phyloP scores from a whole-genome alignment of 352 stramenopile genomes.

The Globisporangium canariense region DNA sequence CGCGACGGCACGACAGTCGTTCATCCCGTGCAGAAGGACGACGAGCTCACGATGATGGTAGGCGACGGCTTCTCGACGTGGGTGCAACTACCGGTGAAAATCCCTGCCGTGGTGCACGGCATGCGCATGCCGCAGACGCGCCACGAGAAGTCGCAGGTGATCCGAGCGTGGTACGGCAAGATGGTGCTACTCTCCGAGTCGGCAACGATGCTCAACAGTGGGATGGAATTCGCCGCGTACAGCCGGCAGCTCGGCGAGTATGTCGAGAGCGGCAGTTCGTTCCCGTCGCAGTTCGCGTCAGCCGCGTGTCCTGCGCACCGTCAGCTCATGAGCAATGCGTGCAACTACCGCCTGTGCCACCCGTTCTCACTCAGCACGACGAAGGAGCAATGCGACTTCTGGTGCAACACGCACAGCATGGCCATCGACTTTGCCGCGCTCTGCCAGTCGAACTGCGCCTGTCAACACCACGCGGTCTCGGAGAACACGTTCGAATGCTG shows the following conservation, averaged over 20 bases:
- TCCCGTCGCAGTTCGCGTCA: slow-evolving; percentile 22
- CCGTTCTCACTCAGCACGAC: slow-evolving; percentile 22
- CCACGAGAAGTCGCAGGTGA: slow-evolving; percentile 6
- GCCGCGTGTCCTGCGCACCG: slow-evolving; percentile 23
- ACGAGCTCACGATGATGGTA: slow-evolving; percentile 22
- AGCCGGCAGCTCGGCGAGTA: slow-evolving; percentile 12
- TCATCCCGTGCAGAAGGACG: slow-evolving; percentile 12
- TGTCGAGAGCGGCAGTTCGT: slow-evolving; percentile 3
- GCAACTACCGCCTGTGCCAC: slow-evolving; percentile 26
- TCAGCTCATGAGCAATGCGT: slow-evolving; percentile 23
- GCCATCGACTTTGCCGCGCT: slow-evolving; percentile 19
- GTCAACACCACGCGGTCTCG: slow-evolving; percentile 22
- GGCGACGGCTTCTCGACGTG: slow-evolving; percentile 22
- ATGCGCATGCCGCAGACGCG: slow-evolving; percentile 26
- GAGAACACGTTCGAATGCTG: slow-evolving; percentile 30
- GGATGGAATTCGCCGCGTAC: slow-evolving; percentile 29
- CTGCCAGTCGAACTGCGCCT: slow-evolving; percentile 29
- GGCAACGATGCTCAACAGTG: slow-evolving; percentile 25
- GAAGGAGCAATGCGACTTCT: slow-evolving; percentile 27
- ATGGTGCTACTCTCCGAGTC: slow-evolving; percentile 31
- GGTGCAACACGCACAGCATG: slow-evolving; percentile 33
- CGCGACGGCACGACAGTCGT: slow-evolving; percentile 7
- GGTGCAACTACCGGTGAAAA: slow-evolving; percentile 11
- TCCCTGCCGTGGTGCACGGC: slow-evolving; percentile 22
- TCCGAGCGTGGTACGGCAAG: slow-evolving; percentile 40